phyloP scores from a whole-genome alignment of 208 protist species.

The Trypanosoma vivax region DNA sequence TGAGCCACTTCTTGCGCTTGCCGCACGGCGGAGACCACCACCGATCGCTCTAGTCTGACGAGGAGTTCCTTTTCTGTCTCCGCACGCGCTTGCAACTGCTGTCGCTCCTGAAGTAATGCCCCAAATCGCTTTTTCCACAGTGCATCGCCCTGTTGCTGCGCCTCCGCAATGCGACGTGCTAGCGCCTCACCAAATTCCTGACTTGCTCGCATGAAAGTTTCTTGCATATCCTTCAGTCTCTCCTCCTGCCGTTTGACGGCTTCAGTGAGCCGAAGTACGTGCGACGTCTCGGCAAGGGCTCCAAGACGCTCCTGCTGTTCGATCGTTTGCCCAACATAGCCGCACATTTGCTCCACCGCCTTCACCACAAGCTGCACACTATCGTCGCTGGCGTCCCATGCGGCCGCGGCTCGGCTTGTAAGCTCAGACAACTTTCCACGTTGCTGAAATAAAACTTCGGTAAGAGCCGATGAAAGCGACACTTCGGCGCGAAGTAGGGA shows the following conservation, averaged over 20 bases:
- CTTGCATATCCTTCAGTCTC: slow-evolving; percentile 35
- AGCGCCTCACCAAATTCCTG: slow-evolving; percentile 38
- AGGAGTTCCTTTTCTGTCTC: slow-evolving; percentile 38
- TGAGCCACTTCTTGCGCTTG: slow-evolving; percentile 17
- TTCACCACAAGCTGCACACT: slow-evolving; percentile 18
- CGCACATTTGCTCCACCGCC: slow-evolving; percentile 27
- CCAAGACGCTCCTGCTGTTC: slow-evolving; percentile 23
- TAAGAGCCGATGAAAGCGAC: slow-evolving; percentile 38
- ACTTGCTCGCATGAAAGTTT: slow-evolving; percentile 42
- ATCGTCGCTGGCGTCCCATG: slow-evolving; percentile 21
- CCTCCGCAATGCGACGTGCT: slow-evolving; percentile 42
- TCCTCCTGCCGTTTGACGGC: slow-evolving; percentile 54
- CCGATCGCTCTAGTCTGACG: slow-evolving; percentile 31
- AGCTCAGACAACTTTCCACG: slow-evolving; percentile 49
- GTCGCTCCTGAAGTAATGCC: slow-evolving; percentile 32
- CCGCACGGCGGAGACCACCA: slow-evolving; percentile 6
- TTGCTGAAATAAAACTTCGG: slow-evolving; percentile 36
- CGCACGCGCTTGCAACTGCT: slow-evolving; percentile 33
- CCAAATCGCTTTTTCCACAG: slow-evolving; percentile 45
- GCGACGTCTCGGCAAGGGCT: slow-evolving; percentile 32
- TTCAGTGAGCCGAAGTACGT: slow-evolving; percentile 39
- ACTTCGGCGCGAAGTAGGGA: slow-evolving; percentile 38
- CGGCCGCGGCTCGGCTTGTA: slow-evolving; percentile 21
- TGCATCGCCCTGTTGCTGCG: slow-evolving; percentile 52
- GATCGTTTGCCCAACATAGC: slow-evolving; percentile 39